Conservation (phyloP, 108 stramenopile genomes). For the Skeletonema marinoi region DNA sequence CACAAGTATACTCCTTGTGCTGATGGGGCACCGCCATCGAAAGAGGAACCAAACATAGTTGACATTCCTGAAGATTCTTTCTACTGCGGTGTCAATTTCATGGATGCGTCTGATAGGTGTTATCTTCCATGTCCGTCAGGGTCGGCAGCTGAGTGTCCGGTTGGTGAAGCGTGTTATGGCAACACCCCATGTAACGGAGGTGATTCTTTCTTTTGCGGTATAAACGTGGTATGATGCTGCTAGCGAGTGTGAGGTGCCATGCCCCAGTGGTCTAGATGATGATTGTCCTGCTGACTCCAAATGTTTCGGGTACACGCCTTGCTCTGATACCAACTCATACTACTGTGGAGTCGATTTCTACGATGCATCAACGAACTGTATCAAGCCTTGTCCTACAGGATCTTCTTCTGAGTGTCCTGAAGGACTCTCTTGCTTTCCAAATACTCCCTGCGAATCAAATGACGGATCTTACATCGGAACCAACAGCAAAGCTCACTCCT, state of each 20-base stretch:
- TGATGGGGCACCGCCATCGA: conserved; percentile 11
- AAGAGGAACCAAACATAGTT: neutral
- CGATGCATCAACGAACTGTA: conserved; percentile 45
- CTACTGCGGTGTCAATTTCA: conserved; percentile 42
- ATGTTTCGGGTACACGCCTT: conserved; percentile 51
- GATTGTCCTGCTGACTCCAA: conserved; percentile 41
- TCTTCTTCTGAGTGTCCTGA: conserved; percentile 34
- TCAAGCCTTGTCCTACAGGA: conserved; percentile 42
- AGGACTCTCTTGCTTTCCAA: conserved; percentile 48
- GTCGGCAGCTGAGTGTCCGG: conserved; percentile 45
- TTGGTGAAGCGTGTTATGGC: conserved; percentile 48
- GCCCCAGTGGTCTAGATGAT: conserved; percentile 44
- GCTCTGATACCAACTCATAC: conserved; percentile 41
- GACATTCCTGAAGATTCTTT: conserved; percentile 28
- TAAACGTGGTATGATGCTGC: conserved; percentile 50
- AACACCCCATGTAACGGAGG: conserved; percentile 45
- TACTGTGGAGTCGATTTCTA: conserved; percentile 53
- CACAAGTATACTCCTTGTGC: conserved; percentile 48
- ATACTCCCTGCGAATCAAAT: conserved; percentile 43
- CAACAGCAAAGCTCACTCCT: neutral
- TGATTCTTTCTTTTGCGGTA: conserved; percentile 50
- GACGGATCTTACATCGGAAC: conserved; percentile 4
- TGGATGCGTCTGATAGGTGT: conserved; percentile 47
- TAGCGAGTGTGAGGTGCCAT: conserved; percentile 45
- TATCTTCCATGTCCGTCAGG: conserved; percentile 49